Base-by-base conservation (phyloP, 768 basidiomycete species). In the Inosperma sp. region DNA sequence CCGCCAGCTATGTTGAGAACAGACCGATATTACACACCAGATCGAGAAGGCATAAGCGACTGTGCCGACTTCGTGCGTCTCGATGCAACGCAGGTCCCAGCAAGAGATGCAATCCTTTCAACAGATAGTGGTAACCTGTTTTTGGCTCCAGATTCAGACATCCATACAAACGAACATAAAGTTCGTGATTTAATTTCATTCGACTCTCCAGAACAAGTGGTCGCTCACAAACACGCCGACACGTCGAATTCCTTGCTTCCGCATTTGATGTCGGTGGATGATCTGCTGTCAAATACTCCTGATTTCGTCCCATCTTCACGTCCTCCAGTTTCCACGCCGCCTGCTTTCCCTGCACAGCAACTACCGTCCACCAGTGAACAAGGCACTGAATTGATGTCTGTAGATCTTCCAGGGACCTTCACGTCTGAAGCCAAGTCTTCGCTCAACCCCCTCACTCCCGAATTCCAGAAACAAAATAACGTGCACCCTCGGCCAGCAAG, bases 201-300 rank as follows among this genome's bases (percentile, higher is more conserved):
- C 48, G 76, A 78, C 58, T 71, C 75, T 17, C 53, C 40, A 31
- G 19, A 33, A 44, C 40, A 50, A 16, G 17, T 44, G 5, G 26
- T 34, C 8, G 21, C 31, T 19, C 7, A 34, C 23, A 44, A 45
- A 17, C 25, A n/a, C 16, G 13, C 31, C 17, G 10, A 23, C 4
- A 16, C 35, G 16, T 19, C 42, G 29, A 35, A 26, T 25, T 14
- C 49, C 34, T 10, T 26, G 16, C 48, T 39, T 21, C 48, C 21
- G 36, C 35, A 37, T 21, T 26, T 45, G 21, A 37, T 58, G 19
- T 65, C 65, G 12, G 61, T 65, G 26, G 66, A 67, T 49, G 62
- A 67, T 30, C 52, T 68, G 43, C 56, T 66, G 19, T 52, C 56
- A 16, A 47, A 40, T 30, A 57, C 59, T 41, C 60, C 61, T 8